Conservation (phyloP, 2,329 filamentous ascomycete species). For the Graphium sp. region DNA sequence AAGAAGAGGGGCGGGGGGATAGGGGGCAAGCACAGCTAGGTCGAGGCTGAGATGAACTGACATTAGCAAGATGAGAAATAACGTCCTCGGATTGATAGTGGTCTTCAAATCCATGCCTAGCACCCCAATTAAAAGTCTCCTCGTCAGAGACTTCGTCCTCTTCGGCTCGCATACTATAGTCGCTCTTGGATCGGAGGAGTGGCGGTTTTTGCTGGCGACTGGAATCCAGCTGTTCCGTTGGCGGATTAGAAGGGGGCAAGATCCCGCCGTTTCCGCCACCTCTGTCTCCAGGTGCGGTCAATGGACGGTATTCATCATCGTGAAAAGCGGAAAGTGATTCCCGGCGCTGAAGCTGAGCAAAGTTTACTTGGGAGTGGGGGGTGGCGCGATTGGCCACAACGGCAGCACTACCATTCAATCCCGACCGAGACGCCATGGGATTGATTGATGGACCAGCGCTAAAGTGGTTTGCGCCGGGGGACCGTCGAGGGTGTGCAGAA, state of each 20-base stretch:
- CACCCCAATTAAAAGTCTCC: slow-evolving; percentile 34
- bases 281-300: slow-evolving; percentile 26
- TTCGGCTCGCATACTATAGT: slow-evolving; percentile 25
- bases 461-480: too few species aligned
- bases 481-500: too few species aligned
- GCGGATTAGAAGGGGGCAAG: too few species aligned
- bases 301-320: slow-evolving; percentile 20
- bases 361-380: slow-evolving; percentile 1
- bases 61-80: slow-evolving; percentile 66
- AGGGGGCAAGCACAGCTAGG: slow-evolving; percentile 3
- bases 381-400: background rate
- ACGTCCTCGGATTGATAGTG: slow-evolving; percentile 86
- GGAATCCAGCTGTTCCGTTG: slow-evolving; percentile 13
- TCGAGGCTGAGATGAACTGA: slow-evolving; percentile 17
- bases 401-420: background rate
- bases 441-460: too few species aligned
- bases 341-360: slow-evolving; percentile 4
- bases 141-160: slow-evolving; percentile 23
- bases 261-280: too few species aligned
- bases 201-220: slow-evolving; percentile 26
- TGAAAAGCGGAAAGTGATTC: too few species aligned
- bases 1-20: slow-evolving; percentile 2
- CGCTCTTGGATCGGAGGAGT: slow-evolving; percentile 40
- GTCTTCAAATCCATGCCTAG: slow-evolving; percentile 79
- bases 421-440: slow-evolving; percentile 2